phyloP scores from a whole-genome alignment of 1,284 basidiomycete species.

The Ustilago tritici region DNA sequence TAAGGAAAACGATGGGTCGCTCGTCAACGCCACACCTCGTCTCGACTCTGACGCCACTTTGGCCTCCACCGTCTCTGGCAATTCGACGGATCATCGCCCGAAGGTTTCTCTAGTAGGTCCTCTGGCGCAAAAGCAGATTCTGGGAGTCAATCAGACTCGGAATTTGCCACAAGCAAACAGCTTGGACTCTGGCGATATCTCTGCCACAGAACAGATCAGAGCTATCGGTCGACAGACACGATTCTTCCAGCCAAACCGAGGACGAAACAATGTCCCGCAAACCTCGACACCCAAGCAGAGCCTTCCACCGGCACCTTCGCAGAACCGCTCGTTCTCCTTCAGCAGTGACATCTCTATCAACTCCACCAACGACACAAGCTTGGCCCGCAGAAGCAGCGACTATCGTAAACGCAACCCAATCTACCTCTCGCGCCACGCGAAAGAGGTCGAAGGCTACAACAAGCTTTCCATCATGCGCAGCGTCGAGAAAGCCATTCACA shows the following conservation, averaged over 20 bases:
- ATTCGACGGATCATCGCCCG: background rate
- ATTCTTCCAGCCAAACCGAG: slow-evolving; percentile 25
- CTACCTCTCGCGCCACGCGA: slow-evolving; percentile 22
- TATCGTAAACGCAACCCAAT: slow-evolving; percentile 31
- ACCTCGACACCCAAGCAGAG: slow-evolving; percentile 14
- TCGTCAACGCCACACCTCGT: slow-evolving; percentile 23
- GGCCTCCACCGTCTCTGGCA: background rate
- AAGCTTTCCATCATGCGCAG: background rate
- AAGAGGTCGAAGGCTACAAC: background rate
- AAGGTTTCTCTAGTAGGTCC: slow-evolving; percentile 24
- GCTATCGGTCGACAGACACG: slow-evolving; percentile 29
- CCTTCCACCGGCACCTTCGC: background rate
- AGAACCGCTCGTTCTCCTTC: slow-evolving; percentile 21
- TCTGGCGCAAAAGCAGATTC: background rate
- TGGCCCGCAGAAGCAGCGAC: background rate
- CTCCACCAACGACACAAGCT: background rate
- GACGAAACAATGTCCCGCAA: background rate
- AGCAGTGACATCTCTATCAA: slow-evolving; percentile 12
- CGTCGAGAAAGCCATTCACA: slow-evolving; percentile 7
- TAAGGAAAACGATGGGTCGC: slow-evolving; percentile 44
- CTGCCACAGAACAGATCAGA: slow-evolving; percentile 29
- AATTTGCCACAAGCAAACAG: background rate
- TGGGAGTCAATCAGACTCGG: background rate
- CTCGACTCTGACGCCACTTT: slow-evolving; percentile 16
- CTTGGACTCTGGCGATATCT: slow-evolving; percentile 1